Base-by-base conservation (phyloP, 495 filamentous ascomycete genomes). In the Gamarada debralockiae region DNA sequence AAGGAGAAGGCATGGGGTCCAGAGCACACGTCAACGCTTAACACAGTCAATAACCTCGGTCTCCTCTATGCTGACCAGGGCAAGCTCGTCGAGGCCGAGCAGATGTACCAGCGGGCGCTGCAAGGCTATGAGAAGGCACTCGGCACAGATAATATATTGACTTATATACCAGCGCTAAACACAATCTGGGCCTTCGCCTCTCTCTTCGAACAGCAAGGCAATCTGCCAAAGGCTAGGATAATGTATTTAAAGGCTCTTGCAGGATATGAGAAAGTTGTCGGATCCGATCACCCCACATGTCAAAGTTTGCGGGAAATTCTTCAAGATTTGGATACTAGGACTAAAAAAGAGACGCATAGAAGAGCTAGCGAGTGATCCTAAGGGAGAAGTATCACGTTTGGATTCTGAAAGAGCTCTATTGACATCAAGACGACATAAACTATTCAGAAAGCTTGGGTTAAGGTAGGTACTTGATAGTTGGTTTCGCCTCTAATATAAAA, bases 21-120 rank as follows among this genome's bases (percentile, higher is more conserved):
- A 27, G 59, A 74, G 45, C 69, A 75, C 52, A 58, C 54, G 50
- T 60, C 59, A 42, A 76, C 68, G 21, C 70, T 73, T 14, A 37
- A 55, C 22, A 60, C 57, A 39, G 55, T 65, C 31, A 57, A 64
- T 44, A 64, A 67, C 42, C 43, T 67, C 21, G 64, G 64, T 13
- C 0, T 8, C 48, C 53, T 68, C 50, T 73, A 56, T 52, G 31
- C 56, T n/a, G 9, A 22, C 38, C 61, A 67, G 37, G 67, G 54
- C 36, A 60, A 56, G 56, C 49, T 63, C 8, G 49, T 13, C n/a
- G 59, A 70, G 49, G 63, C 67, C 33, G 24, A 67, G 67, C n/a
- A n/a, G n/a, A n/a, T n/a, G n/a, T n/a, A n/a, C n/a, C n/a, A n/a
- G n/a, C n/a, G n/a, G n/a, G n/a, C 38, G 65, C 54, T 39, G 44